Evolutionary conservation across 352 stramenopile species (phyloP).

Genomic region (Phytophthora agathidicida): DNA sequence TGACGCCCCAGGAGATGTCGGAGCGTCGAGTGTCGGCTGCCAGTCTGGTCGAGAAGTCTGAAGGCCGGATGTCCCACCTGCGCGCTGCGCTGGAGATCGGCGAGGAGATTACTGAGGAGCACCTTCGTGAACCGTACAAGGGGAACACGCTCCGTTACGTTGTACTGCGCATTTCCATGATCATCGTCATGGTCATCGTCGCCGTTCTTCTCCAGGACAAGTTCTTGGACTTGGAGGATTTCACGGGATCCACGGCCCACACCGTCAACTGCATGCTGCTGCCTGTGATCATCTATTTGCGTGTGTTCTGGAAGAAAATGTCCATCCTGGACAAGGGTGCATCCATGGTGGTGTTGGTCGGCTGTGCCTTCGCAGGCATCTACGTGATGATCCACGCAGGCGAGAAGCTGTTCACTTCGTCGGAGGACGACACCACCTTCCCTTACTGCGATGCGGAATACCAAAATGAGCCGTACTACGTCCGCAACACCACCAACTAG

Average conservation of each 20-base stretch:
- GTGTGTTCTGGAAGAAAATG: conserved; percentile 42
- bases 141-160: conserved; percentile 49
- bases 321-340: conserved; percentile 49
- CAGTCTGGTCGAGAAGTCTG: conserved; percentile 16
- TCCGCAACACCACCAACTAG: conserved; percentile 20
- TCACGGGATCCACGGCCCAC: conserved; percentile 47
- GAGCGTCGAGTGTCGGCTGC: conserved; percentile 5
- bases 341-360: conserved; percentile 41
- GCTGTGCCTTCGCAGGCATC: conserved; percentile 44
- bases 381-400: conserved; percentile 56
- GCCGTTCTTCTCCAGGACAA: conserved; percentile 17
- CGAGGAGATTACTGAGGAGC: conserved; percentile 21
- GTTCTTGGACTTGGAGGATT: conserved; percentile 34
- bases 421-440: conserved; percentile 17
- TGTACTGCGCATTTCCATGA: conserved; percentile 14
- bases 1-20: conserved; percentile 3
- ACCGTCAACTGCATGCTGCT: conserved; percentile 60
- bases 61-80: conserved; percentile 21
- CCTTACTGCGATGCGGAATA: conserved; percentile 17
- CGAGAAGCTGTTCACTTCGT: conserved; percentile 42
- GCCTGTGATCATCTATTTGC: conserved; percentile 55
- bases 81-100: conserved; percentile 13
- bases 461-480: conserved; percentile 28
- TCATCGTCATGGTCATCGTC: conserved; percentile 17
- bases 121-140: conserved; percentile 38